Evolutionary conservation across 2,329 filamentous ascomycete genomes (phyloP).

Genomic region (Scortechinia acanthostroma): DNA sequence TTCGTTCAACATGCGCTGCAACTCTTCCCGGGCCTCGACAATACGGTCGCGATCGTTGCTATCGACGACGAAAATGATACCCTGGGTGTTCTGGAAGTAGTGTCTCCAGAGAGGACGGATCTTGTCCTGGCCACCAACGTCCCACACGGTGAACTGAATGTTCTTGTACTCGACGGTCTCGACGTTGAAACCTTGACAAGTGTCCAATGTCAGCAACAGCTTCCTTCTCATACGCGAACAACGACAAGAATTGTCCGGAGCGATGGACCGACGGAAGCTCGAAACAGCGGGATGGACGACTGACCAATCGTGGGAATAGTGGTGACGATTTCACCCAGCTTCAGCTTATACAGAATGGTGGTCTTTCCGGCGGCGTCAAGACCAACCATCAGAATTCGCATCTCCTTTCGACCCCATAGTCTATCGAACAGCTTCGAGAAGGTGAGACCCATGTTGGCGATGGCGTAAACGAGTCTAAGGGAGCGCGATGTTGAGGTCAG

Average conservation of each 20-base stretch:
- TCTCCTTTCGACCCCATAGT: slow-evolving; percentile 59
- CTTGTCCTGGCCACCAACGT: slow-evolving; percentile 98
- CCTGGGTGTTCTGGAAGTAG: slow-evolving; percentile 98
- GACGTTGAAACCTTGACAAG: slow-evolving; percentile 76
- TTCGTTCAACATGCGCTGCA: slow-evolving; percentile 98
- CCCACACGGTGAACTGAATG: slow-evolving; percentile 98
- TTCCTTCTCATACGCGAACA: no score
- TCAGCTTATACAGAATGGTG: slow-evolving; percentile 97
- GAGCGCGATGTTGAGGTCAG: no score
- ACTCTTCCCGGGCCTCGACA: slow-evolving; percentile 89
- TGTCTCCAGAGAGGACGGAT: slow-evolving; percentile 95
- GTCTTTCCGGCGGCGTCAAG: slow-evolving; percentile 98
- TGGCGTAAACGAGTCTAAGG: neutral
- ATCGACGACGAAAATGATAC: slow-evolving; percentile 99
- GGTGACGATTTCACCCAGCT: slow-evolving; percentile 95
- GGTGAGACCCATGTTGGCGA: slow-evolving; percentile 1
- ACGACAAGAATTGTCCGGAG: neutral
- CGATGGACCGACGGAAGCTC: no score
- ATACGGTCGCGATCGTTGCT: slow-evolving; percentile 98
- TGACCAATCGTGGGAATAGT: slow-evolving; percentile 89
- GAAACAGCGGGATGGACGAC: neutral
- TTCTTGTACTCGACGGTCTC: slow-evolving; percentile 99
- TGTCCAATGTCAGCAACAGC: neutral
- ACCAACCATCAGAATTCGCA: slow-evolving; percentile 96
- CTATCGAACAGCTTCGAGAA: slow-evolving; percentile 2